Conservation (phyloP, 108 stramenopile species). For the Discostella pseudostelligera region DNA sequence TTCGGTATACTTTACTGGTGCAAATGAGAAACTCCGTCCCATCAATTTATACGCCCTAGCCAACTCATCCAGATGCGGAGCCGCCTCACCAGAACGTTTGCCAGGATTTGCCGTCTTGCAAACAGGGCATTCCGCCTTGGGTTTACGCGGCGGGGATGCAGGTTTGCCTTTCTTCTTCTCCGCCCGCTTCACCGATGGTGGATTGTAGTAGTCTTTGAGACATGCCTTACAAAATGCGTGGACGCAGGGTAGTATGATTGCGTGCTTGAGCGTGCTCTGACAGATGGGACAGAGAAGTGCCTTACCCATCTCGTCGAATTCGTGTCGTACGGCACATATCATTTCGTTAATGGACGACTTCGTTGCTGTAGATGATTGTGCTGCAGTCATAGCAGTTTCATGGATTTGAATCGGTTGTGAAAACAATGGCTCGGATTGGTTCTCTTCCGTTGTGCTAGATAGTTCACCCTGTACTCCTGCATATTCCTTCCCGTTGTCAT, state of each 20-base stretch:
- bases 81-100: constrained; percentile 30
- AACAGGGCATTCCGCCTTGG: constrained; percentile 51
- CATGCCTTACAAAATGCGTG: constrained; percentile 68
- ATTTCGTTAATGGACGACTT: neutral
- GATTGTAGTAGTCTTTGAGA: constrained; percentile 28
- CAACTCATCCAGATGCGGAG: constrained; percentile 50
- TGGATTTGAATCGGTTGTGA: neutral
- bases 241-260: constrained; percentile 52
- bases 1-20: constrained; percentile 45
- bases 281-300: constrained; percentile 49
- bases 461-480: neutral
- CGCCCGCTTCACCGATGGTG: neutral
- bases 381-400: neutral
- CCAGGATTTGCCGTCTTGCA: constrained; percentile 49
- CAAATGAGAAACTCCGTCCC: constrained; percentile 55
- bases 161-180: neutral
- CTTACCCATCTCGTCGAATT: constrained; percentile 28
- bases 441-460: neutral
- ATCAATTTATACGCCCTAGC: constrained; percentile 53
- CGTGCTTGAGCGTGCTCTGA: constrained; percentile 24
- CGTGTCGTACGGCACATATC: neutral
- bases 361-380: neutral
- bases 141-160: neutral
- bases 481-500: neutral
- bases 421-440: neutral